A percentile compares a stretch with the other conserved stretches of the same genome.
Evolutionary conservation across 495 filamentous ascomycete species (phyloP).

Genomic region (Filosporella fistucella): DNA sequence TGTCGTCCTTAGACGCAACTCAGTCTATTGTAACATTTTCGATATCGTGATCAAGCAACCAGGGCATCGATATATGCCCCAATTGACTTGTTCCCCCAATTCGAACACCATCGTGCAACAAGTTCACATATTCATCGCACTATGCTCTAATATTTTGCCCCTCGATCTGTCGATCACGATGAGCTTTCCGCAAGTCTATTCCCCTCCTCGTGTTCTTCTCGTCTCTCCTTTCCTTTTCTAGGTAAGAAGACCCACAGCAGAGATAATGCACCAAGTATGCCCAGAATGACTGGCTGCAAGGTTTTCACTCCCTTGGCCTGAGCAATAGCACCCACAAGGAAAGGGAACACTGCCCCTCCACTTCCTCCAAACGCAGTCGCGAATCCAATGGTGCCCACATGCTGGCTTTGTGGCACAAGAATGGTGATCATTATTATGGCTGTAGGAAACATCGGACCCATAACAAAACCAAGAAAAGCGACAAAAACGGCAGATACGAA

Average conservation of each 20-base stretch:
- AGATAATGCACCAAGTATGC: constrained; percentile 9
- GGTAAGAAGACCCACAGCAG: constrained; percentile 14
- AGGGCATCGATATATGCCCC: no score
- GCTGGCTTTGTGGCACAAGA: constrained; percentile 67
- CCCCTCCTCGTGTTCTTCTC: no score
- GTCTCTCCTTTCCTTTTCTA: not conserved
- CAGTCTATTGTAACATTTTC: no score
- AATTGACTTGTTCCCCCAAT: no score
- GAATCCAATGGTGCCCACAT: constrained; percentile 79
- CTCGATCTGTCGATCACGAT: no score
- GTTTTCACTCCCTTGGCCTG: constrained; percentile 74
- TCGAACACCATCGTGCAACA: no score
- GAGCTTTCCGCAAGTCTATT: no score
- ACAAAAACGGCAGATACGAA: constrained; percentile 69
- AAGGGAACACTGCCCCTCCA: constrained; percentile 78
- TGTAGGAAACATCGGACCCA: constrained; percentile 78
- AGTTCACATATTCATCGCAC: no score
- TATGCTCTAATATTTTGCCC: no score
- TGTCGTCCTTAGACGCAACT: no score
- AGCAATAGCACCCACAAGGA: constrained; percentile 73
- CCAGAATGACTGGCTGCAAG: constrained; percentile 15
- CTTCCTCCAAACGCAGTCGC: constrained; percentile 73
- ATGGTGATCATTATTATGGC: constrained; percentile 73
- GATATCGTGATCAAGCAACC: no score
- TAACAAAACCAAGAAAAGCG: constrained; percentile 66